These are phyloP conservation scores for Onygenales sp. DNA, from an alignment of 2,329 filamentous ascomycete species.

Conservation along the genomic window DNA sequence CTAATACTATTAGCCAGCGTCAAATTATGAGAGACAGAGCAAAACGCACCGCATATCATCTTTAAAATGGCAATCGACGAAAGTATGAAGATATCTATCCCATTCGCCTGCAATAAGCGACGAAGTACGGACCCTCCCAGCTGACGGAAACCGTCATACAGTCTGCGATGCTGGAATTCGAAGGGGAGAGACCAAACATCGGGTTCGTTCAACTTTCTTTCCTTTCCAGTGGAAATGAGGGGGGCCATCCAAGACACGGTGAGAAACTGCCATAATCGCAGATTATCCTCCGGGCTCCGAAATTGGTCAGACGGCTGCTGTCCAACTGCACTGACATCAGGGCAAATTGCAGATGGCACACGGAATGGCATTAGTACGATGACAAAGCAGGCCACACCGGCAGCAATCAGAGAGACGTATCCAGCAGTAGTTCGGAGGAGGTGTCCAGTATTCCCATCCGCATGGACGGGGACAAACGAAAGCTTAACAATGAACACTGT, in stretches of 20 bases:
- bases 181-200: slow-evolving; percentile 75
- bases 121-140: slow-evolving; percentile 62
- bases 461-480: slow-evolving; percentile 15
- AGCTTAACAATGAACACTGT: slow-evolving; percentile 25
- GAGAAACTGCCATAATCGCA: slow-evolving; percentile 76
- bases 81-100: slow-evolving; percentile 64
- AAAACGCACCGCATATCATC: slow-evolving; percentile 41
- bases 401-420: slow-evolving; percentile 27
- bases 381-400: slow-evolving; percentile 40
- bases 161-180: slow-evolving; percentile 68
- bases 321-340: slow-evolving; percentile 52
- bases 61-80: slow-evolving; percentile 56
- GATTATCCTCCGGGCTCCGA: slow-evolving; percentile 70
- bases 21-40: neutral
- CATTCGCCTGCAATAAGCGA: slow-evolving; percentile 65
- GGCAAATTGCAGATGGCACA: slow-evolving; percentile 43
- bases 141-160: slow-evolving; percentile 66
- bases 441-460: no score
- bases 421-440: slow-evolving; percentile 13
- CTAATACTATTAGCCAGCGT: slow-evolving; percentile 22
- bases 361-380: slow-evolving; percentile 63
- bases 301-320: slow-evolving; percentile 47
- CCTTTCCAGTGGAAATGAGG: slow-evolving; percentile 56
- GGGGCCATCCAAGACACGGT: slow-evolving; percentile 74
- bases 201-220: slow-evolving; percentile 59